Conservation (phyloP, 805 yeast species). For the Pachysolen tannophilus region DNA sequence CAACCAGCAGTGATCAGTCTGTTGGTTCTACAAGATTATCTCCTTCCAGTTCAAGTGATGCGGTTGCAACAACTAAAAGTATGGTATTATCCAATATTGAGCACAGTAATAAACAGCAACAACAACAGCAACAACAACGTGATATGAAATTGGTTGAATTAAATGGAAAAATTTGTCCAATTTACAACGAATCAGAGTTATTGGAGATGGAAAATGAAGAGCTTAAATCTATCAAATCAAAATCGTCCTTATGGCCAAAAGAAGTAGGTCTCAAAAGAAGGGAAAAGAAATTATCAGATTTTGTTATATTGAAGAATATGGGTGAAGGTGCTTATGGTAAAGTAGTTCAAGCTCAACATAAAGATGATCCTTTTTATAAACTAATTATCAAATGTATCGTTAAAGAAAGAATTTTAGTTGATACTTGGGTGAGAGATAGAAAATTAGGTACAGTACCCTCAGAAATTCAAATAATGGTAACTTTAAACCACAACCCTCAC, state of each 20-base stretch:
- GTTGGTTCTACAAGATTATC: neutral
- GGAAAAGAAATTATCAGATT: slow-evolving; percentile 65
- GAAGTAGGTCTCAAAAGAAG: slow-evolving; percentile 63
- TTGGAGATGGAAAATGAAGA: slow-evolving; percentile 36
- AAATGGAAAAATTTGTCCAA: slow-evolving; percentile 1
- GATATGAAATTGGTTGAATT: slow-evolving; percentile 3
- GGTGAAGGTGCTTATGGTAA: slow-evolving; percentile 98
- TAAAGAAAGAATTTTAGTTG: slow-evolving; percentile 88
- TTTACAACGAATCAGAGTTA: slow-evolving; percentile 20
- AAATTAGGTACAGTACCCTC: slow-evolving; percentile 88
- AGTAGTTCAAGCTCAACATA: slow-evolving; percentile 72
- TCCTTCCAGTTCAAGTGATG: slow-evolving; percentile 8
- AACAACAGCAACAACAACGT: neutral
- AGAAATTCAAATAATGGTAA: slow-evolving; percentile 91
- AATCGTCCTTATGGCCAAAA: slow-evolving; percentile 42
- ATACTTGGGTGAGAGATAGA: slow-evolving; percentile 95
- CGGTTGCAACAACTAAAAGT: slow-evolving; percentile 10
- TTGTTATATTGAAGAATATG: slow-evolving; percentile 62
- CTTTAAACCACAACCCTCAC: slow-evolving; percentile 70
- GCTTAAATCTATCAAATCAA: slow-evolving; percentile 26
- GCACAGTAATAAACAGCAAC: neutral
- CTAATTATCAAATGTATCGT: slow-evolving; percentile 84
- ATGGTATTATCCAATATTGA: neutral
- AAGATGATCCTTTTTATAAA: slow-evolving; percentile 50
- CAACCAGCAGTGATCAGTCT: slow-evolving; percentile 6